Base-by-base conservation (phyloP, 305 asterid genomes). In the Fraxinus floribunda region DNA sequence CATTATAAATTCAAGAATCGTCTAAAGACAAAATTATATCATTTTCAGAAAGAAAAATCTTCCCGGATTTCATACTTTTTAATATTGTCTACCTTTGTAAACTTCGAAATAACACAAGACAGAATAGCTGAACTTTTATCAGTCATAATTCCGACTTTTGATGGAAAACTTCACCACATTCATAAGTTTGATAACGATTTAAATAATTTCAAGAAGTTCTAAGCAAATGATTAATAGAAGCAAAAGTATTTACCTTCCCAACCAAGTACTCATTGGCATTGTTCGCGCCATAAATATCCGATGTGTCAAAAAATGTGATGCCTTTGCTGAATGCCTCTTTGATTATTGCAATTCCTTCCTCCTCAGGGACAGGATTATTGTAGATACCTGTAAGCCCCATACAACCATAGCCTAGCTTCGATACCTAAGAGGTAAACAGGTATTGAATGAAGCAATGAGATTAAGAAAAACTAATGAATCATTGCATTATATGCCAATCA, bases 371-470 rank as follows among this genome's bases (percentile, higher is more conserved):
- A 35, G 87, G 90, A 81, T 22, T 52, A 82, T 82, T 90, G 76
- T 90, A 90, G 8, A 71, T 34, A 72, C 93, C 92, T 15, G 87
- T 46, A 29, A 90, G 89, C 38, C 91, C 92, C 93, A 90, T 87
- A 84, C 92, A 90, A 11, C 93, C 93, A 70, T 75, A 90, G 10
- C 93, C 93, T 35, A 90, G 39, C 82, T 80, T 89, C 3, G 93
- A 90, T 29, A 90, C 93, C 93, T 89, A 68, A 13, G 20, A 36
- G 44, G 22, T 6, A 75, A 81, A 4, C 34, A 5, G 2, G 3
- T 22, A 24, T 7, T 7, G 34, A 9, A 20, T 62, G 16, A 20
- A 62, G 71, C 70, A 60, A 20, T 60, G 70, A 60, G 70, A 60
- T 60, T 5, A 4, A 60, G 18, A 18, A 18, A 60, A 60, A 60